Evolutionary conservation across 106 monocot genomes (phyloP).

Genomic region (Agapanthus africanus): DNA sequence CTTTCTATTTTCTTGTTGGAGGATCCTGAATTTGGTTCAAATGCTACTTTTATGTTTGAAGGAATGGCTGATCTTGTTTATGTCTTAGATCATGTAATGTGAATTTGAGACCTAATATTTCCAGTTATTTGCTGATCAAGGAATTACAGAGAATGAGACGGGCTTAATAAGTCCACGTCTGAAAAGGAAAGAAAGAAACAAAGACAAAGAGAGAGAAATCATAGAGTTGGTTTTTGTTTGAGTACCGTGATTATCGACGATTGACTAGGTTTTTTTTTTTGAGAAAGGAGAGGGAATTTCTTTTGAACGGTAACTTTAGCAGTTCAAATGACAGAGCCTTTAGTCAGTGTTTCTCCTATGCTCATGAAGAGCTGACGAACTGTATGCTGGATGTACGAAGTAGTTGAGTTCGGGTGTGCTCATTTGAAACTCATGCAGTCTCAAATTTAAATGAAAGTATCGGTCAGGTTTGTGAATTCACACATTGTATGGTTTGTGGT

Average conservation of each 20-base stretch:
- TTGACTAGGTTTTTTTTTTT: neutral
- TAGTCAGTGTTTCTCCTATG: neutral
- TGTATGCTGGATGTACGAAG: no score
- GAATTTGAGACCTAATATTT: neutral
- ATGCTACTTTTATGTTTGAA: neutral
- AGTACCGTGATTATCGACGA: neutral
- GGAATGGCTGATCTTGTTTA: neutral
- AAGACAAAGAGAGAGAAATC: no score
- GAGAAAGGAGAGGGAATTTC: neutral
- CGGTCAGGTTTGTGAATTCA: no score
- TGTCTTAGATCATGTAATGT: neutral
- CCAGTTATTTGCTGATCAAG: neutral
- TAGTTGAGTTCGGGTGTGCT: no score
- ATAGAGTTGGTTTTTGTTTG: neutral
- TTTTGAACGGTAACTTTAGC: neutral
- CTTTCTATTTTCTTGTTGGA: neutral
- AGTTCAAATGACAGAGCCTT: neutral
- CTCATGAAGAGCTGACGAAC: neutral
- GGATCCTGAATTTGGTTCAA: neutral
- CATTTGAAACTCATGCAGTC: no score
- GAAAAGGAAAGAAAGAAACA: no score
- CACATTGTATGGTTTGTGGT: no score
- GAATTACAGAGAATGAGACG: no score
- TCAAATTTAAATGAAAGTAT: no score
- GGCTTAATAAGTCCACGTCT: no score